A percentile compares a stretch with the other conserved stretches of the same genome.
phyloP scores from a whole-genome alignment of 202 grass and related monocot genomes.

The Zoysia matrella region DNA sequence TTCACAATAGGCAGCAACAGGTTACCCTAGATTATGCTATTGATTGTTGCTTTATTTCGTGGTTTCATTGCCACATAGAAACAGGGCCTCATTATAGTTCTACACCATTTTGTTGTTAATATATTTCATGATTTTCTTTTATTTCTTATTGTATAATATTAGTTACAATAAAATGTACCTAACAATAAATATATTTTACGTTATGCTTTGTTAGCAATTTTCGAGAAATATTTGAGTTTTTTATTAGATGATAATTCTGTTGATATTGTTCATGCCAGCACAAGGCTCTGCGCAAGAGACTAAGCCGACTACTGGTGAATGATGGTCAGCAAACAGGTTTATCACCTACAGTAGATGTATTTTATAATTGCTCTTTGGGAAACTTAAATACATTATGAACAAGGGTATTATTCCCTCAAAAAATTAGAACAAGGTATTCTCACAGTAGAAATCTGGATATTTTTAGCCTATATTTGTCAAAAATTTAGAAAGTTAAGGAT shows the following conservation, averaged over 20 bases:
- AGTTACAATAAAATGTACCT: background rate
- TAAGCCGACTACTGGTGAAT: background rate
- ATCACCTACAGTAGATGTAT: background rate
- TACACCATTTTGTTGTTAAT: too few relatives aligned
- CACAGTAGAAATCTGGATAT: background rate
- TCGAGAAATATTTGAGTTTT: background rate
- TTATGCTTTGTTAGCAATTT: background rate
- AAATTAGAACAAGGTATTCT: background rate
- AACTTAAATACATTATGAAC: too few relatives aligned
- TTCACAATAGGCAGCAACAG: background rate
- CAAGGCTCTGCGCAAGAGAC: background rate
- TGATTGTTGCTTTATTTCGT: background rate
- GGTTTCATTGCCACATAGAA: too few relatives aligned
- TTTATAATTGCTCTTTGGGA: too few relatives aligned
- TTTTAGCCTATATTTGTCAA: too few relatives aligned
- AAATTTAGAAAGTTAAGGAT: too few relatives aligned
- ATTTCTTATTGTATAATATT: background rate
- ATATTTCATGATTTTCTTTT: background rate
- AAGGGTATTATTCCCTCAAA: too few relatives aligned
- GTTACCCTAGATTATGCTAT: background rate
- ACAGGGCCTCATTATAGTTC: too few relatives aligned
- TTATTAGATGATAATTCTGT: background rate
- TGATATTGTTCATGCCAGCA: background rate
- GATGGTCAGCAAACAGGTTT: background rate
- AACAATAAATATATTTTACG: background rate